These are phyloP conservation scores for Suzukiozyma palmioleophila DNA, from an alignment of 1,139 yeast genomes.

Conservation along the genomic window DNA sequence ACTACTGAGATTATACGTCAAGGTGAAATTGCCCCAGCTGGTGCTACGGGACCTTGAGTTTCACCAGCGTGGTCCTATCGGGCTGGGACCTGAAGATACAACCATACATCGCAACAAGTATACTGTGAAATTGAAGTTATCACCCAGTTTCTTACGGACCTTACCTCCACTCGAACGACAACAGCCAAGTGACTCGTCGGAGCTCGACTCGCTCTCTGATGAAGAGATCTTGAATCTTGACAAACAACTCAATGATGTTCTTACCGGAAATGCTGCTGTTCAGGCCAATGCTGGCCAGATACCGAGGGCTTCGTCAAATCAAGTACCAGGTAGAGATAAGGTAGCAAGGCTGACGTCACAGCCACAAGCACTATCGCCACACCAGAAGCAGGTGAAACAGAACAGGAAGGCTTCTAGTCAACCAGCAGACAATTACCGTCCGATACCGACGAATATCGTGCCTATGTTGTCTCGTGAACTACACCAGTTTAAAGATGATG, in stretches of 20 bases:
- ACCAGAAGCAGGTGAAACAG: background rate
- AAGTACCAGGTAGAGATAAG: background rate
- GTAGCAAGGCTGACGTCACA: background rate
- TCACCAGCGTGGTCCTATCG: background rate
- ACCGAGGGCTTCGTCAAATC: background rate
- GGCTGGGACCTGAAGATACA: background rate
- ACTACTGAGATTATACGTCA: background rate
- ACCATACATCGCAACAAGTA: background rate
- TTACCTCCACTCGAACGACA: background rate
- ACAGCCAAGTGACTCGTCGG: background rate
- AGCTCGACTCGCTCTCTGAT: background rate
- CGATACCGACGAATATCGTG: conserved; percentile 23
- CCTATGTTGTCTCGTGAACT: conserved; percentile 20
- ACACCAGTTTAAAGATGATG: conserved; percentile 18
- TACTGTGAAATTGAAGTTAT: background rate
- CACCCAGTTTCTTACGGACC: background rate
- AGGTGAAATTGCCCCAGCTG: background rate
- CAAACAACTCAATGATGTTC: background rate
- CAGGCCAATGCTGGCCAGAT: background rate
- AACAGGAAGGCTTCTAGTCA: background rate
- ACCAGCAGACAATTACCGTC: conserved; percentile 13
- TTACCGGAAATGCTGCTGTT: background rate
- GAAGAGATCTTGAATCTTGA: background rate
- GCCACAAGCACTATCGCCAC: background rate
- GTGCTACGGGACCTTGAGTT: background rate